A percentile compares a stretch with the other conserved stretches of the same genome.
Conservation (phyloP, 2,329 filamentous ascomycete genomes). For the Ceratocystis cacaofunesta region DNA sequence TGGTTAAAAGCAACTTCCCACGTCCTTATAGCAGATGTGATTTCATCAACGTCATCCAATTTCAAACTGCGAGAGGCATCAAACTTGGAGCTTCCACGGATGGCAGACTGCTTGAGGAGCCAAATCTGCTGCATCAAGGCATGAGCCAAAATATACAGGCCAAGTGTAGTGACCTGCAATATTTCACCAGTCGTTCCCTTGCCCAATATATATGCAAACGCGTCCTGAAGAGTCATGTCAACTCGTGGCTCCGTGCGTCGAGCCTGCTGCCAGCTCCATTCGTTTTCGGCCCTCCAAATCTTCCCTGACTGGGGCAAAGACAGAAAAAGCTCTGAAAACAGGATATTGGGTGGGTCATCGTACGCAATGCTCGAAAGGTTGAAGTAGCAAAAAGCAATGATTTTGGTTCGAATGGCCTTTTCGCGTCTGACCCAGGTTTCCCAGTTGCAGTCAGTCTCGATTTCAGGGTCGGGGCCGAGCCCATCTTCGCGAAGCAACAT, state of each 20-base stretch:
- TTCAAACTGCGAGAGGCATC: conserved; percentile 37
- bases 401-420: conserved; percentile 41
- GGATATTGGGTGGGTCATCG: conserved; percentile 41
- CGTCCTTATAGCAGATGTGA: conserved; percentile 38
- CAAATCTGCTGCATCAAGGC: conserved; percentile 60
- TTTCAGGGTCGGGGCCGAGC: conserved; percentile 21
- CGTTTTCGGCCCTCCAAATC: conserved; percentile 41
- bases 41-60: conserved; percentile 41
- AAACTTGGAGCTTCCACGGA: conserved; percentile 34
- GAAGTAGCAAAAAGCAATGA: conserved; percentile 47
- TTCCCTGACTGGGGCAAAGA: conserved; percentile 39
- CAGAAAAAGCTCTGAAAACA: conserved; percentile 45
- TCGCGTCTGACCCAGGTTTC: conserved; percentile 45
- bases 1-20: conserved; percentile 47
- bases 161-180: conserved; percentile 40
- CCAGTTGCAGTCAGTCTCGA: conserved; percentile 29
- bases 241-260: conserved; percentile 35
- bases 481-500: conserved; percentile 45
- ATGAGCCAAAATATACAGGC: conserved; percentile 58
- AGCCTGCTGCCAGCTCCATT: conserved; percentile 46
- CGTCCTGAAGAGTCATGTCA: conserved; percentile 42
- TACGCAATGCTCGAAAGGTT: conserved; percentile 49
- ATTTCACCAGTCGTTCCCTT: conserved; percentile 7
- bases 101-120: conserved; percentile 48
- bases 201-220: conserved; percentile 38